Evolutionary conservation across 2,329 filamentous ascomycete genomes (phyloP), one percentile per base, ranked within the genome.

Genomic region (Aspergillus bombycis): DNA sequence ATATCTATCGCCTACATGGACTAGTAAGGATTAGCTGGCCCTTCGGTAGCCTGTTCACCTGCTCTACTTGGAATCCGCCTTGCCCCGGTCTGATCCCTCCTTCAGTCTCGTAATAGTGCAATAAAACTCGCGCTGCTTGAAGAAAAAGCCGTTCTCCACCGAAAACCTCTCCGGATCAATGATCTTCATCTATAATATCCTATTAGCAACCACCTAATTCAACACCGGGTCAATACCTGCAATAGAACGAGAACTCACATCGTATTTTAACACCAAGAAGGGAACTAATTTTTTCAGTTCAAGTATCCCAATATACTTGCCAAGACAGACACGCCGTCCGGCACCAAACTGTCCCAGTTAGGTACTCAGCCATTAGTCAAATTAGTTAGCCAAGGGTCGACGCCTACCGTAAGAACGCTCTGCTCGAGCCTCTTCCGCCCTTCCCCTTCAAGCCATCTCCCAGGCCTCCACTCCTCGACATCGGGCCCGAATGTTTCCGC

Each of bases 241-340:
- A 9, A 32, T 32, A 41, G 19, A 41, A 12, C 12, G 38, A 19
- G 60, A 60, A 66, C 68, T 66, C 41, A 69, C 68, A 43, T 70
- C 62, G 45, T 68, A 71, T 9, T 58, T 58, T 36, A 65, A 23
- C 23, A 73, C 34, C 34, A 73, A 21, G 5, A 46, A 62, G 1
- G 69, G 68, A 54, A 71, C 61, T 11, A 69, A 41, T 43, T 69
- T 71, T 32, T 70, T 65, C 38, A 71, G 66, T 57, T 71, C 69
- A 48, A 71, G 50, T 32, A 67, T 58, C 16, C 65, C 66, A 50
- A 71, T 63, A 30, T 64, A 45, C 50, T 58, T 62, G 0, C 65
- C 65, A 11, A 67, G 41, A 45, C 65, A 67, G 36, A 45, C 50
- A 19, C 65, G 62, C 9, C 56, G 38, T 5, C 63, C 65, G 9